Conservation (phyloP, 345 rosid genomes). For the Ceriops tagal region DNA sequence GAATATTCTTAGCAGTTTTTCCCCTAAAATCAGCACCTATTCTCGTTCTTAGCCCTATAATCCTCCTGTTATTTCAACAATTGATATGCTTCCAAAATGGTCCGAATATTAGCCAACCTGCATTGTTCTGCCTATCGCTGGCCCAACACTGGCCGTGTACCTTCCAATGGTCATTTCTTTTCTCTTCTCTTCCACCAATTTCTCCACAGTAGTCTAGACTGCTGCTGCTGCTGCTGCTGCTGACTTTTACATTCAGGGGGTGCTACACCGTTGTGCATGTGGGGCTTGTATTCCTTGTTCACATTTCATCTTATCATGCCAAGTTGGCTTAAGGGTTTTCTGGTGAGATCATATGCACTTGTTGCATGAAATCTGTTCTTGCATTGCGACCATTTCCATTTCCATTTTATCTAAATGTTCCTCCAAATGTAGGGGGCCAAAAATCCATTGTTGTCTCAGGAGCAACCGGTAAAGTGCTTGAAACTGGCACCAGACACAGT, state of each 20-base stretch:
- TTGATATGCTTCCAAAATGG: conserved; percentile 9
- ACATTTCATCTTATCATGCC: conserved; percentile 22
- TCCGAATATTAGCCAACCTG: conserved; percentile 12
- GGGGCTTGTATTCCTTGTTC: not conserved
- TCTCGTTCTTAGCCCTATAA: conserved; percentile 13
- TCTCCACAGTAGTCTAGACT: conserved; percentile 5
- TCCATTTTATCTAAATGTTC: conserved; percentile 66
- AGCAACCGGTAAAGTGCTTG: conserved; percentile 83
- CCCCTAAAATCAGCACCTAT: conserved; percentile 21
- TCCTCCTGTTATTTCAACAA: conserved; percentile 22
- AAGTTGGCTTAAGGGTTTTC: conserved; percentile 33
- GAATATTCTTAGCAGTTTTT: not conserved
- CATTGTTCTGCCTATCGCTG: conserved; percentile 21
- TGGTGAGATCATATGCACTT: conserved; percentile 25
- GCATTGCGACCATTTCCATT: not conserved
- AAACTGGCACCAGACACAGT: conserved; percentile 80
- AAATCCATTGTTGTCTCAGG: conserved; percentile 77
- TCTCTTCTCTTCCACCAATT: conserved; percentile 3
- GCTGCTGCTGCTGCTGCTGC: not conserved
- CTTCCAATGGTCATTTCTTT: conserved; percentile 10
- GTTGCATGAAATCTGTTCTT: conserved; percentile 32
- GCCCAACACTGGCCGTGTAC: conserved; percentile 15
- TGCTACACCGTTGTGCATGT: too few species aligned
- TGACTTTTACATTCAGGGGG: not conserved
- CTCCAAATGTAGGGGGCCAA: conserved; percentile 98